Percentiles rank a stretch among this genome's conserved stretches.
phyloP scores from a whole-genome alignment of 805 yeast genomes.

The Ogataea paraovalis region DNA sequence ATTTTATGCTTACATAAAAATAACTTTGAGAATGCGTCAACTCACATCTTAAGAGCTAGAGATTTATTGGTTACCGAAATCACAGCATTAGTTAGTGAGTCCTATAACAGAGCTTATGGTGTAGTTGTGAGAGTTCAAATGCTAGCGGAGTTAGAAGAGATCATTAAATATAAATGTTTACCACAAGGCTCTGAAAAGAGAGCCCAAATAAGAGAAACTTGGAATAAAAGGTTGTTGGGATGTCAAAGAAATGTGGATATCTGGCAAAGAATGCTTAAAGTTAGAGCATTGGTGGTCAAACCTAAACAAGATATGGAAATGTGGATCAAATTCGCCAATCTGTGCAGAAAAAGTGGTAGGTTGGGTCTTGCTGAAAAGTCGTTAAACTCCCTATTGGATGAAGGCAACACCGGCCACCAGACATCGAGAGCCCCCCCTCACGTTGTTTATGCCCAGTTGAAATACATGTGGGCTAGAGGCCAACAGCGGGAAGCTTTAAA shows the following conservation, averaged over 20 bases:
- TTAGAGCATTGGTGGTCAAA: slow-evolving; percentile 84
- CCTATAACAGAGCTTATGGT: slow-evolving; percentile 93
- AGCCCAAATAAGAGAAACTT: slow-evolving; percentile 76
- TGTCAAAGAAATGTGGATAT: slow-evolving; percentile 96
- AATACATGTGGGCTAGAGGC: slow-evolving; percentile 96
- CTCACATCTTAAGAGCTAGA: slow-evolving; percentile 78
- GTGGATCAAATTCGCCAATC: slow-evolving; percentile 97
- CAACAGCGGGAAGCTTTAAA: slow-evolving; percentile 81
- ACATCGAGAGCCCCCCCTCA: slow-evolving; percentile 87
- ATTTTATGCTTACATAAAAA: slow-evolving; percentile 81
- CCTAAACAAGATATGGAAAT: slow-evolving; percentile 97
- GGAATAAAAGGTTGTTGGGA: slow-evolving; percentile 90
- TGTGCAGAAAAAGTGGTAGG: slow-evolving; percentile 92
- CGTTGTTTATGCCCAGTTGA: slow-evolving; percentile 94
- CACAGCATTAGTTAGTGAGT: slow-evolving; percentile 90
- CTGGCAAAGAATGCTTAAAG: slow-evolving; percentile 96
- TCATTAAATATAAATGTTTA: slow-evolving; percentile 79
- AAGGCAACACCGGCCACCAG: slow-evolving; percentile 39
- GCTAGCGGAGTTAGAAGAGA: slow-evolving; percentile 95
- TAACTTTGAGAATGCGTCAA: slow-evolving; percentile 75
- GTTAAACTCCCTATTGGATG: slow-evolving; percentile 71
- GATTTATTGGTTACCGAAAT: slow-evolving; percentile 89
- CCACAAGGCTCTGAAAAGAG: slow-evolving; percentile 82
- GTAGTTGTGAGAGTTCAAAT: slow-evolving; percentile 96
- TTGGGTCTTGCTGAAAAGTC: slow-evolving; percentile 91